Conservation (phyloP, 2,329 filamentous ascomycete species). For the Fusarium paranaense region DNA sequence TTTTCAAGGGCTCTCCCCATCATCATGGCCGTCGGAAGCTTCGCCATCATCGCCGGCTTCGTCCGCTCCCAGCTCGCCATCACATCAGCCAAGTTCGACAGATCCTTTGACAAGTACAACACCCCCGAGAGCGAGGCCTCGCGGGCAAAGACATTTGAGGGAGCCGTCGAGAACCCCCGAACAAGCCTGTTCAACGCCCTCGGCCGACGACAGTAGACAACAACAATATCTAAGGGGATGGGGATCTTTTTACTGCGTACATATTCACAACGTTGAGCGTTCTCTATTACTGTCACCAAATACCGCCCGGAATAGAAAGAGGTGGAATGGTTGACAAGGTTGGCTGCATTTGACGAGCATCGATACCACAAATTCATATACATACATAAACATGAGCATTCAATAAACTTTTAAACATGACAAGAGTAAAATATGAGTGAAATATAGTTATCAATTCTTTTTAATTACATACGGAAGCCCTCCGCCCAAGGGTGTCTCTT, state of each 20-base stretch:
- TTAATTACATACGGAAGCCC: slow-evolving; percentile 38
- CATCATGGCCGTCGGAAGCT: slow-evolving; percentile 35
- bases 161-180: slow-evolving; percentile 48
- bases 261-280: slow-evolving; percentile 32
- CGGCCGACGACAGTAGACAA: slow-evolving; percentile 44
- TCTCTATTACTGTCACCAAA: slow-evolving; percentile 22
- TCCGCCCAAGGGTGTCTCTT: slow-evolving; percentile 2
- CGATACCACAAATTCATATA: slow-evolving; percentile 27
- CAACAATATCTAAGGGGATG: neutral
- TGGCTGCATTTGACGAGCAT: slow-evolving; percentile 11
- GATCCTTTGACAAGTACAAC: slow-evolving; percentile 53
- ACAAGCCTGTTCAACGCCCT: slow-evolving; percentile 51
- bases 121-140: slow-evolving; percentile 51
- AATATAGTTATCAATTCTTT: slow-evolving; percentile 28
- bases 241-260: neutral
- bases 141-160: slow-evolving; percentile 49
- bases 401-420: slow-evolving; percentile 20
- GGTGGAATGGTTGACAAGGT: slow-evolving; percentile 4
- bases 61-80: slow-evolving; percentile 48
- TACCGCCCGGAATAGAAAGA: neutral
- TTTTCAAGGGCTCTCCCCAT: slow-evolving; percentile 29
- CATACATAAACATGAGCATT: slow-evolving; percentile 10
- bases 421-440: neutral
- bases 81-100: slow-evolving; percentile 52
- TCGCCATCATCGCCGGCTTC: slow-evolving; percentile 47